Conservation (phyloP, 768 basidiomycete species). For the Amanita rimosa region DNA sequence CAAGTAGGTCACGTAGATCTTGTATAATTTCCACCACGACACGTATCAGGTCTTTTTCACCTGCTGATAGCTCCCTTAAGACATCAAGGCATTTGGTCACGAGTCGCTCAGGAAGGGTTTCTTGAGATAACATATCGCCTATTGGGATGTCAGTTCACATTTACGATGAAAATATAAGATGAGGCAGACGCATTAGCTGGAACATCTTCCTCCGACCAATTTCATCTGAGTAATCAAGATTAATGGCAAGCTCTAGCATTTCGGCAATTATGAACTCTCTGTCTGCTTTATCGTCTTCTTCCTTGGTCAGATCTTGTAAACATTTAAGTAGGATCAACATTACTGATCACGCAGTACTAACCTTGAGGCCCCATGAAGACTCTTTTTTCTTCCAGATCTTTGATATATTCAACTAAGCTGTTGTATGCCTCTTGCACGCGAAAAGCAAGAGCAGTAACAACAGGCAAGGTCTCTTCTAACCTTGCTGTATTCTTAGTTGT, state of each 20-base stretch:
- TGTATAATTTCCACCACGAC: slow-evolving; percentile 26
- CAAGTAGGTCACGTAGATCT: slow-evolving; percentile 22
- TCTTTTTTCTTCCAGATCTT: slow-evolving; percentile 14
- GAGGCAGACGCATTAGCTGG: slow-evolving; percentile 62
- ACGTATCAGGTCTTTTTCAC: slow-evolving; percentile 43
- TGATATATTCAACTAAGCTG: slow-evolving; percentile 18
- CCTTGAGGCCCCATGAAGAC: slow-evolving; percentile 10
- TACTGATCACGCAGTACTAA: background rate
- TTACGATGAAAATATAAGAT: background rate
- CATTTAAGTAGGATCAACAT: slow-evolving; percentile 12
- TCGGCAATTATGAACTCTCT: slow-evolving; percentile 69
- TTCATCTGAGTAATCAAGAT: slow-evolving; percentile 87
- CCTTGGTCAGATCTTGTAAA: slow-evolving; percentile 22
- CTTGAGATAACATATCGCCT: slow-evolving; percentile 78
- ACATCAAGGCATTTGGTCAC: slow-evolving; percentile 77
- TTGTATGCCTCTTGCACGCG: slow-evolving; percentile 65
- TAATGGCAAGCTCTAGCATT: slow-evolving; percentile 65
- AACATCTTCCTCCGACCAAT: slow-evolving; percentile 86
- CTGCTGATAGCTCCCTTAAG: slow-evolving; percentile 54
- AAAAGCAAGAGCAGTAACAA: slow-evolving; percentile 75
- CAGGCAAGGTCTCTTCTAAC: slow-evolving; percentile 66
- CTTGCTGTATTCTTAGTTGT: slow-evolving; percentile 45
- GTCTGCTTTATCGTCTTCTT: slow-evolving; percentile 37
- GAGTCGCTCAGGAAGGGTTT: slow-evolving; percentile 55
- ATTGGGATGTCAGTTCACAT: background rate